phyloP scores from a whole-genome alignment of 495 filamentous ascomycete species.

The Aspergillus coremiiformis region DNA sequence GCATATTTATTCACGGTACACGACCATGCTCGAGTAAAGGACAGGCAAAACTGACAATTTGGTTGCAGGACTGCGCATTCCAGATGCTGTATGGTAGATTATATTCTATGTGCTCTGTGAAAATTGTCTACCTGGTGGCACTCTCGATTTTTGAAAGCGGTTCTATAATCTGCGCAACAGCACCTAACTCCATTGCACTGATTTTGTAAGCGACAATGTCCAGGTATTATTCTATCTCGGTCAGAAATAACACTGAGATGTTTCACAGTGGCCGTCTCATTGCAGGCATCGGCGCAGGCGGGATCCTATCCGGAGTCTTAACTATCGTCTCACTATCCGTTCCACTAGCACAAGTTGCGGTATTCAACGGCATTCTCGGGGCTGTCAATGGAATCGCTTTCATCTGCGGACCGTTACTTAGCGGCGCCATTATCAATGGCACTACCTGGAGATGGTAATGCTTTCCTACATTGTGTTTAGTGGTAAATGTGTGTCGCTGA shows the following conservation, averaged over 20 bases:
- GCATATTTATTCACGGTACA: too few species aligned
- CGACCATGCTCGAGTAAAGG: too few species aligned
- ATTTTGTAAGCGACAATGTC: too few species aligned
- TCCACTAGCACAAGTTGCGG: slow-evolving; percentile 45
- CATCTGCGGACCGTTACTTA: slow-evolving; percentile 36
- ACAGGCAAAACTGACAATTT: too few species aligned
- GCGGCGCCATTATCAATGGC: slow-evolving; percentile 39
- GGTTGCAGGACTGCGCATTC: too few species aligned
- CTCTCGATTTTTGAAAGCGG: slow-evolving; percentile 64
- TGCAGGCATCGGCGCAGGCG: slow-evolving; percentile 31
- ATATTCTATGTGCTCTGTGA: slow-evolving; percentile 55
- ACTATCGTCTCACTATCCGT: slow-evolving; percentile 40
- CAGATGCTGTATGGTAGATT: too few species aligned
- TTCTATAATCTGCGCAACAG: slow-evolving; percentile 57
- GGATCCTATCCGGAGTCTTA: slow-evolving; percentile 32
- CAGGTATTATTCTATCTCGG: too few species aligned
- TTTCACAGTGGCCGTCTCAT: slow-evolving; percentile 52
- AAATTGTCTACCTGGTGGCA: slow-evolving; percentile 51
- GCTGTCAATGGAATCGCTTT: slow-evolving; percentile 50
- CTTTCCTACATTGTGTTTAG: too few species aligned
- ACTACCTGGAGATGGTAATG: slow-evolving; percentile 48
- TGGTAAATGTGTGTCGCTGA: too few species aligned
- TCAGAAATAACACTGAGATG: too few species aligned
- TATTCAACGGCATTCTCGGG: slow-evolving; percentile 38
- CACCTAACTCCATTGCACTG: slow-evolving; percentile 46